These are phyloP conservation scores for Gynostemma pentaphyllum DNA, from an alignment of 306 rosid genomes.

Conservation along the genomic window DNA sequence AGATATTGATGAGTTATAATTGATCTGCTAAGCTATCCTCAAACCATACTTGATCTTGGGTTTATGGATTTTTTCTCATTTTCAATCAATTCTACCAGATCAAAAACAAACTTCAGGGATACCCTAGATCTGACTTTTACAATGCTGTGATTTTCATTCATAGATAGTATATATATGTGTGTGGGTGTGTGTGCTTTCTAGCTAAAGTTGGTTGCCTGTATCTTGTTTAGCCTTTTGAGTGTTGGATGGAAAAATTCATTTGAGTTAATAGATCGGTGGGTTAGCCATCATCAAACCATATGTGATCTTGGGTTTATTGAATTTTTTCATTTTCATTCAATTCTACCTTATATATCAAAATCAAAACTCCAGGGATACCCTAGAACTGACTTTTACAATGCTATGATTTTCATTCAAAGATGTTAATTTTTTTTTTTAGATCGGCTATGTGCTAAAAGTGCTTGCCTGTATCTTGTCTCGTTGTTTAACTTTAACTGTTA, in stretches of 20 bases:
- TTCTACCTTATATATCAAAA: neutral
- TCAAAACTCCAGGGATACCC: too few relatives aligned
- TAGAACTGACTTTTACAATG: neutral
- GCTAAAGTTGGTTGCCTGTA: neutral
- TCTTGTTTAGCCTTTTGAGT: neutral
- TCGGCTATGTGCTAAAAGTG: neutral
- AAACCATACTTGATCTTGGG: neutral
- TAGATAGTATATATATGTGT: neutral
- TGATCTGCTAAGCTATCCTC: neutral
- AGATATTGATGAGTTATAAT: neutral
- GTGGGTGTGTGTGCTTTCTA: neutral
- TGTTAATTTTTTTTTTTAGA: neutral
- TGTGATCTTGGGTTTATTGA: too few relatives aligned
- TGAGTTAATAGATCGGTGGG: too few relatives aligned
- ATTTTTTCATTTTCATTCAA: neutral
- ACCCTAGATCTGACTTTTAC: neutral
- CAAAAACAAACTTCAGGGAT: too few relatives aligned
- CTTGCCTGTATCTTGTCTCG: neutral
- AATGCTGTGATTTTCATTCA: neutral
- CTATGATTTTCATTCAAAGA: neutral
- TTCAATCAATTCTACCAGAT: neutral
- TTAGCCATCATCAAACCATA: too few relatives aligned
- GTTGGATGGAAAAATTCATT: neutral
- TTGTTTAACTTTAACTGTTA: neutral
- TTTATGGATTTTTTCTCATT: neutral